Percentiles rank a stretch among this genome's conserved stretches.
Conservation (phyloP, 2,329 filamentous ascomycete genomes). For the Cercospora nicotianae region DNA sequence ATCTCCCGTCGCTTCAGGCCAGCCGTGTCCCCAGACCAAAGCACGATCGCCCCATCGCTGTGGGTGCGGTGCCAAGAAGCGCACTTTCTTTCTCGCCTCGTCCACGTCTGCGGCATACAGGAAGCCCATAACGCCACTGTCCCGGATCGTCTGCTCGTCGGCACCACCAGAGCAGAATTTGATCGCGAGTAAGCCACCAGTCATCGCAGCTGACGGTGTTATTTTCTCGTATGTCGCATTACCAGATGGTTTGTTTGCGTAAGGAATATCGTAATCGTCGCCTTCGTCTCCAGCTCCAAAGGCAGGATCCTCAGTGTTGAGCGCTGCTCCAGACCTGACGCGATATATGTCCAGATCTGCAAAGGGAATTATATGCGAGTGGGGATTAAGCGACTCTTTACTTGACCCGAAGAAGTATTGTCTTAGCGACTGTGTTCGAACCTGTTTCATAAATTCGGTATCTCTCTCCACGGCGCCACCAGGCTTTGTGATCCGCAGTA, state of each 20-base stretch:
- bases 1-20: constrained; percentile 82
- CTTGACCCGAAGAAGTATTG: constrained; percentile 91
- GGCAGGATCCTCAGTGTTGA: constrained; percentile 24
- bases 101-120: constrained; percentile 92
- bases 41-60: constrained; percentile 77
- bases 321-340: constrained; percentile 27
- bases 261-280: constrained; percentile 48
- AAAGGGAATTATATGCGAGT: constrained; percentile 82
- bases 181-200: constrained; percentile 81
- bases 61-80: constrained; percentile 79
- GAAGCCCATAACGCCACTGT: constrained; percentile 86
- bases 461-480: constrained; percentile 80
- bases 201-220: constrained; percentile 65
- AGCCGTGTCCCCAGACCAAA: constrained; percentile 72
- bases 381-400: constrained; percentile 72
- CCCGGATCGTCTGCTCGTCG: constrained; percentile 68
- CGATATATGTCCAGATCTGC: constrained; percentile 67
- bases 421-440: constrained; percentile 74
- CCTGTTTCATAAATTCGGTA: constrained; percentile 68
- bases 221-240: constrained; percentile 49
- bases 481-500: constrained; percentile 79
- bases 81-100: constrained; percentile 75
- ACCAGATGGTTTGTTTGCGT: constrained; percentile 33
- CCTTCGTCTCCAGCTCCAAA: constrained; percentile 48
- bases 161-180: constrained; percentile 70